Percentiles rank a stretch among this genome's conserved stretches.
phyloP scores from a whole-genome alignment of 2,329 filamentous ascomycete species.

The Microsporum canis region DNA sequence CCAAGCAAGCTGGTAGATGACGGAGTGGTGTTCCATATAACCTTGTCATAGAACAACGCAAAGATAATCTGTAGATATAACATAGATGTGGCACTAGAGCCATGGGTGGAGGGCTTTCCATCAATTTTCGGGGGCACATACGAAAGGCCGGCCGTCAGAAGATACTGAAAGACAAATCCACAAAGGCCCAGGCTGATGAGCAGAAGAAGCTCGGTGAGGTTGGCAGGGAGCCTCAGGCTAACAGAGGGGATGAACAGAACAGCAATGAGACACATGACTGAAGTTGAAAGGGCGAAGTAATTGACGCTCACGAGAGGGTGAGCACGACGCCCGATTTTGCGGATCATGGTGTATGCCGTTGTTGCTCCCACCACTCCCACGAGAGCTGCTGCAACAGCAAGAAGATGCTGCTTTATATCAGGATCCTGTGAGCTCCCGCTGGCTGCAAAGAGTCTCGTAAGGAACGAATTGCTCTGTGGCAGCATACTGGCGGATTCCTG shows the following conservation, averaged over 20 bases:
- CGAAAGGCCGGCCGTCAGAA: constrained; percentile 66
- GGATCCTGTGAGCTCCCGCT: constrained; percentile 15
- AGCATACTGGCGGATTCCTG: not conserved
- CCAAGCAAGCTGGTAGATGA: constrained; percentile 48
- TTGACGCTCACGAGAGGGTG: constrained; percentile 78
- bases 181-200: constrained; percentile 57
- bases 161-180: constrained; percentile 75
- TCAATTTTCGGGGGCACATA: constrained; percentile 46
- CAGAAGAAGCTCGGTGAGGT: constrained; percentile 51
- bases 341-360: constrained; percentile 63
- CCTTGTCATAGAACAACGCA: constrained; percentile 52
- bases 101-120: constrained; percentile 12
- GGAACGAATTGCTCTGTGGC: not conserved
- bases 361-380: constrained; percentile 67
- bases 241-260: constrained; percentile 47
- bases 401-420: constrained; percentile 53
- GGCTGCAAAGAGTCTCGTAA: not conserved
- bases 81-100: constrained; percentile 52
- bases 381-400: constrained; percentile 60
- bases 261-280: constrained; percentile 52
- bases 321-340: constrained; percentile 66
- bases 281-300: constrained; percentile 65
- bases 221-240: constrained; percentile 46
- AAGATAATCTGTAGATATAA: constrained; percentile 61
- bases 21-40: constrained; percentile 52